Evolutionary conservation across 352 stramenopile genomes (phyloP), one percentile per base, ranked within the genome.

Genomic region (Peronospora farinosa): DNA sequence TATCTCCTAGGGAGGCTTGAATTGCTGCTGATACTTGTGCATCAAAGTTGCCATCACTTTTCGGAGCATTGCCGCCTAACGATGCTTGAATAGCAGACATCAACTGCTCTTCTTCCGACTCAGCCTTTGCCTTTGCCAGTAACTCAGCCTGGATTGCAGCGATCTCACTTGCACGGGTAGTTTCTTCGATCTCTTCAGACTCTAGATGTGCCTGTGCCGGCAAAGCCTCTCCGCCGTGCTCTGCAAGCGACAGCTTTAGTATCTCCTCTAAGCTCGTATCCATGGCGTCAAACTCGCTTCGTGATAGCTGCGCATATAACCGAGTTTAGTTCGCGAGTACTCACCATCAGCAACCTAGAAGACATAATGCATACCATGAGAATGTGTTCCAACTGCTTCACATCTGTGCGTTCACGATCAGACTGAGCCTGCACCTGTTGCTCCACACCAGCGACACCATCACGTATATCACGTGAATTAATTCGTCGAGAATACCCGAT

Each of bases 241-340:
- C 77, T 33, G 59, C 62, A 21, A 90, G 54, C 10, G 78, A 82
- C 10, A 67, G 54, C 38, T 85, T 75, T 7, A 92, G 55, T n/a
- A 77, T 84, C 7, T 89, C 77, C 40, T 92, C 81, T 37, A 92
- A 66, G 46, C 69, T 88, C 21, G 63, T 78, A 32, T 85, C 63
- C 78, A 88, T 88, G 8, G 68, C 64, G 40, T 91, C 73, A 40
- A 89, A 92, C 47, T 88, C 75, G 21, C 78, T 76, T 59, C 78
- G 68, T 33, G 76, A 88, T 36, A 81, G 51, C 81, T 92, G 38
- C 2, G 25, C 33, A 61, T 42, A 3, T n/a, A 11, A 11, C 12
- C 15, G 21, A 38, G 30, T 60, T 27, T 30, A 52, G 42, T 19
- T 12, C 17, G 37, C 5, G 15, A 47, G 25, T 17, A 9, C 13